Evolutionary conservation across 2,329 filamentous ascomycete species (phyloP), one percentile per base, ranked within the genome.

Genomic region (Aspergillus nomiae): DNA sequence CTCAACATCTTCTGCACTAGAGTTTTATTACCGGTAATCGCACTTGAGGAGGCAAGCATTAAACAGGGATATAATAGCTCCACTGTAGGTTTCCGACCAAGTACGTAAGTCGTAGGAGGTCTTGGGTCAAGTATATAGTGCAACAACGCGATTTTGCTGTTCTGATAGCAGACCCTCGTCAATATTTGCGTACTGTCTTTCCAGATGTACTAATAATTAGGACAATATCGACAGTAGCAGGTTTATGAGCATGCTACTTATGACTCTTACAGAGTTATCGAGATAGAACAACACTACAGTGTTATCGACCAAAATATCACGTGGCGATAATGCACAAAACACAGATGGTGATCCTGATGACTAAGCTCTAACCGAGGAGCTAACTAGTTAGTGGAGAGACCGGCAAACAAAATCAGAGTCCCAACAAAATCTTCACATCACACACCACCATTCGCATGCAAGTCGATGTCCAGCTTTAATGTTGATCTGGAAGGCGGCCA

Each of bases 281-380:
- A 3, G 3, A 16, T 36, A 16, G 34, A 36, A 36, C 34, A 36
- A 32, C 30, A 32, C 8, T 16, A 28, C 26, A 28, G 4, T 36
- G 34, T 36, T 36, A 36, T 36, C 34, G 14, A 36, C 14, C 14
- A 36, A 36, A 2, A 7, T 24, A 48, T 59, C 61, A 57, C 58
- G 54, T 63, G 61, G 19, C 34, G 56, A 62, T 62, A 59, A 60
- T 14, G 21, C 16, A 28, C 24, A 16, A 1, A 10, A 21, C 16
- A 28, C 24, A 16, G 1, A 11, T 6, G 28, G 28, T 12, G 21
- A 16, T n/a, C 19, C n/a, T 6, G 10, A 36, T 63, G 62, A 63
- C 62, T 63, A 57, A 63, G 46, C 45, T 2, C 16, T 51, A 38
- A 32, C 30, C 51, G 51, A 55, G 14, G 11, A 34, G 2, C 26